Evolutionary conservation across 2,329 filamentous ascomycete species (phyloP), one percentile per base, ranked within the genome.

Genomic region (Coniochaeta ligniaria): DNA sequence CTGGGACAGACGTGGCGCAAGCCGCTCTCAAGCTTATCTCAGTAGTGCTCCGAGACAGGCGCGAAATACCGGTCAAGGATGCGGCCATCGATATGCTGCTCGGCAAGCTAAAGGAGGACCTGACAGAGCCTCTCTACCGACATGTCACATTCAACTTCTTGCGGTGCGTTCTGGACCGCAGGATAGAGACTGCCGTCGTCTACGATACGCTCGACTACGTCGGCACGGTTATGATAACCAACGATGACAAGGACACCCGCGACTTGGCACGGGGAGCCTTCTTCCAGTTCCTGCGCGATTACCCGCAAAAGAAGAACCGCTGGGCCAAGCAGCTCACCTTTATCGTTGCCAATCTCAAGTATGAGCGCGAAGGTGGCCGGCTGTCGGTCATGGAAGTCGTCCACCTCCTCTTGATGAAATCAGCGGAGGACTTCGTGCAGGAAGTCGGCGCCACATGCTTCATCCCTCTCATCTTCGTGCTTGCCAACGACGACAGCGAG

Each of bases 131-230:
- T 4, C 88, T 96, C 65, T 88, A 93, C 63, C 91, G 96, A 64
- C 93, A 96, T 66, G 86, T 96, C 47, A 95, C 92, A 0, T 99
- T 99, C 78, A 96, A 91, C 69, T 98, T 99, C 74, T 76, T 99
- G 61, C 89, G 93, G 47, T 90, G 92, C 0, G 87, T 98, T 28
- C 84, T 99, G 70, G 89, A 91, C 59, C 86, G 93, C 20, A 94
- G 90, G 71, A 81, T 98, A 50, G 84, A 96, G 68, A 92, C 96
- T 8, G 88, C 93, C 0, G 83, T 89, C 47, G 87, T 99, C 33
- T 99, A 99, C 71, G 94, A 98, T 70, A 88, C 90, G 9, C 83
- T 97, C 64, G 95, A 99, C 71, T 88, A 92, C 68, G 88, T 96
- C 33, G 91, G 92, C 55, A 88, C 85, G 3, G 89, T 97, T 72